A percentile compares a stretch with the other conserved stretches of the same genome.
Conservation (phyloP, 257 asterid species). For the Solanum paucissectum region DNA sequence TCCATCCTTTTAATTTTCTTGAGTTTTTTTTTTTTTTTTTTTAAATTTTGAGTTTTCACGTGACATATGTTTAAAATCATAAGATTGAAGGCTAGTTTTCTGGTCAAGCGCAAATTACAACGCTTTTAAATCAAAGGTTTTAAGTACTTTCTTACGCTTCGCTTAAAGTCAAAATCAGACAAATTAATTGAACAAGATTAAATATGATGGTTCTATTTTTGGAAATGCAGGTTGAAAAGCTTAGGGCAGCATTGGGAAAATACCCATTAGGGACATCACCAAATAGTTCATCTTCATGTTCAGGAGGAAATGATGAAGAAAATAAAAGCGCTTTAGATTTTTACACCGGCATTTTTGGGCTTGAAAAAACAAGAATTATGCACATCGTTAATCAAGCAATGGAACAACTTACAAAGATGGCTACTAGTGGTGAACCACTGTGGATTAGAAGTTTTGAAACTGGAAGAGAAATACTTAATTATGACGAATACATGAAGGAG, state of each 20-base stretch:
- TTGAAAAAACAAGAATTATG: conserved; percentile 33
- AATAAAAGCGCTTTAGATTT: conserved; percentile 33
- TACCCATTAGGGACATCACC: conserved; percentile 38
- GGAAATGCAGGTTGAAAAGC: conserved; percentile 53
- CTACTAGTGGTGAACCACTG: conserved; percentile 48
- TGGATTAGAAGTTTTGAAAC: conserved; percentile 74
- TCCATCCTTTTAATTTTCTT: neutral
- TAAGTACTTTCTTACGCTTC: too few species aligned
- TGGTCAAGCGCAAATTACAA: neutral
- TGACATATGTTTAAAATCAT: too few species aligned
- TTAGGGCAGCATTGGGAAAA: conserved; percentile 33
- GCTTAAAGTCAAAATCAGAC: neutral
- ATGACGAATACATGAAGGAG: conserved; percentile 56
- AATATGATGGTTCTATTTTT: neutral
- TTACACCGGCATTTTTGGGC: conserved; percentile 22
- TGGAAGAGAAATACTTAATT: conserved; percentile 80
- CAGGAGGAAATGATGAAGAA: conserved; percentile 42
- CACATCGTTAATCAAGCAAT: conserved; percentile 37
- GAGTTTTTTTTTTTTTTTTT: neutral
- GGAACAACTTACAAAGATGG: conserved; percentile 63
- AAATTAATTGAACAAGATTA: neutral
- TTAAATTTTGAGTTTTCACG: too few species aligned
- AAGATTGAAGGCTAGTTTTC: too few species aligned
- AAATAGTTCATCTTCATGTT: conserved; percentile 33
- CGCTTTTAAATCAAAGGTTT: neutral